These are phyloP conservation scores for Tolypocladium guangdongense DNA, from an alignment of 2,329 filamentous ascomycete species.

Conservation along the genomic window DNA sequence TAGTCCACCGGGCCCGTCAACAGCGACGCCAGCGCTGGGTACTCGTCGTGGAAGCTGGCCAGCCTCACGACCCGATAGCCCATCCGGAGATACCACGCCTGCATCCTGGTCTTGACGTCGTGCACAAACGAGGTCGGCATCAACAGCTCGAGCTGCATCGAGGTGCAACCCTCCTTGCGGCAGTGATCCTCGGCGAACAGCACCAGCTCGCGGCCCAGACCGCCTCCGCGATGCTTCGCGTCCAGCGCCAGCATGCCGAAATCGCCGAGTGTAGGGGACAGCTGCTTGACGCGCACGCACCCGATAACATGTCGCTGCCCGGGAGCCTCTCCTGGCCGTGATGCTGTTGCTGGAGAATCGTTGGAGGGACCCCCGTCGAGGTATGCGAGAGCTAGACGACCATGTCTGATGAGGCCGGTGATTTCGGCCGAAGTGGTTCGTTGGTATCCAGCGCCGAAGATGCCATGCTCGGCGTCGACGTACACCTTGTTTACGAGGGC, in stretches of 20 bases:
- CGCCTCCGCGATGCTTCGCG: constrained; percentile 9
- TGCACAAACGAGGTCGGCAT: constrained; percentile 15
- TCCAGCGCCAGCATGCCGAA: constrained; percentile 19
- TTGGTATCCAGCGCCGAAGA: constrained; percentile 15
- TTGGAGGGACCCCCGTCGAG: constrained; percentile 2
- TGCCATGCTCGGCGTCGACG: constrained; percentile 12
- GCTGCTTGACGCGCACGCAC: constrained; percentile 15
- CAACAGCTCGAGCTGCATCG: constrained; percentile 18
- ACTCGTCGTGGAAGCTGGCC: constrained; percentile 15
- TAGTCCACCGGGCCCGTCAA: constrained; percentile 16
- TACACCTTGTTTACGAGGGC: constrained; percentile 16
- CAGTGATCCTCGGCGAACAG: constrained; percentile 18
- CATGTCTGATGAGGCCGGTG: constrained; percentile 8
- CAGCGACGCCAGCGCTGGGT: constrained; percentile 14
- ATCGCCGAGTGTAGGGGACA: constrained; percentile 9
- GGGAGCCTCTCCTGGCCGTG: no score
- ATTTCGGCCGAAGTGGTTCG: constrained; percentile 13
- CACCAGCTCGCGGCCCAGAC: constrained; percentile 13
- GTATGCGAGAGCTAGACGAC: constrained; percentile 14
- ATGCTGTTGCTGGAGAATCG: background rate
- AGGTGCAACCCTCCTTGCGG: constrained; percentile 12
- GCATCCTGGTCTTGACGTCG: constrained; percentile 13
- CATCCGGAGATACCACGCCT: constrained; percentile 17
- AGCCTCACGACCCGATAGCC: constrained; percentile 16
- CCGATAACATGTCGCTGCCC: constrained; percentile 9